phyloP scores from a whole-genome alignment of 257 asterid species.

The Solanum bulbocastanum region DNA sequence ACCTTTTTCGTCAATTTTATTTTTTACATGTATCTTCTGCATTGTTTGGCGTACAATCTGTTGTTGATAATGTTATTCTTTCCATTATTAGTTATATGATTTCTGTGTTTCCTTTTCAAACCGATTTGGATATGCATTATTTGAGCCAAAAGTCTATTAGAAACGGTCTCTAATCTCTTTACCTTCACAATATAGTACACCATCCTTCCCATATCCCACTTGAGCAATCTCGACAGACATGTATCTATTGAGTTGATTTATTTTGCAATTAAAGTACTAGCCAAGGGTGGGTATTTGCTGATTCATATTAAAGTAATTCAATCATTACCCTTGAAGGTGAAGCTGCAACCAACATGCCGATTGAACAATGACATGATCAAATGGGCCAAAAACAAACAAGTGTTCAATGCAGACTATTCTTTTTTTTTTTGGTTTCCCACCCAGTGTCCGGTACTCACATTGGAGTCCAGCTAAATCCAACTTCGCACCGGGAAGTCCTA shows the following conservation, averaged over 20 bases:
- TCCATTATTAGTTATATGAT: background rate
- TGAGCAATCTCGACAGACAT: background rate
- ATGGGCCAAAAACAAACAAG: background rate
- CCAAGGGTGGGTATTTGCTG: background rate
- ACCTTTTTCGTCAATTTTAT: background rate
- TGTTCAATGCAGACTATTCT: background rate
- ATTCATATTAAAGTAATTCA: background rate
- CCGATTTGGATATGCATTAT: background rate
- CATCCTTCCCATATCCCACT: background rate
- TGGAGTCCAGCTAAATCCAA: background rate
- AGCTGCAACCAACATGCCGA: background rate
- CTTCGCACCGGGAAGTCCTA: background rate
- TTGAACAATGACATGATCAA: background rate
- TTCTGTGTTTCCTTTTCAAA: background rate
- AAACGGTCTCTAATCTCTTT: background rate
- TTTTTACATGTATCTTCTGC: background rate
- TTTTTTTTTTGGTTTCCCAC: background rate
- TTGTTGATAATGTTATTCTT: background rate
- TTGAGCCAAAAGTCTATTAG: background rate
- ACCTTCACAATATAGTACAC: background rate
- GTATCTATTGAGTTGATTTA: background rate
- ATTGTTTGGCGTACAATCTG: background rate
- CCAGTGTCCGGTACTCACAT: background rate
- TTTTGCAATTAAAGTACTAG: background rate
- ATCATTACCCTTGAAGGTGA: background rate